Evolutionary conservation across 176 grass and related monocot genomes (phyloP).

Genomic region (Raddia guianensis): DNA sequence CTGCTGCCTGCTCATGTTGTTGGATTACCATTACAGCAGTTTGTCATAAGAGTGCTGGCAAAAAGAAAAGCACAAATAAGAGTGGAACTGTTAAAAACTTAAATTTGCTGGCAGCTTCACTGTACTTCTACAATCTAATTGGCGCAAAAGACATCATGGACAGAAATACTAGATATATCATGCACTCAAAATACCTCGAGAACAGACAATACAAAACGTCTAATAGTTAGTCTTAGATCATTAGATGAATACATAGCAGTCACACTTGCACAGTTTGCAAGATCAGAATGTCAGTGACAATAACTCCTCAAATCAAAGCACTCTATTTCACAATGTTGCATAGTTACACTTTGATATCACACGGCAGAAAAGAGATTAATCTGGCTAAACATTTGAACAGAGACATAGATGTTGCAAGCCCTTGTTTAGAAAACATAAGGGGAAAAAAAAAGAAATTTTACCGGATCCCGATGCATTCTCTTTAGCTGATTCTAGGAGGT

Average conservation of each 20-base stretch:
- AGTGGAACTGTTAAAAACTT: neutral
- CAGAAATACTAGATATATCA: too few species aligned
- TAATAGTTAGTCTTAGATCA: neutral
- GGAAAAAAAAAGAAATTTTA: too few species aligned
- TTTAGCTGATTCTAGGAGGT: too few species aligned
- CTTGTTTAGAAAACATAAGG: neutral
- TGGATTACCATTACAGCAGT: neutral
- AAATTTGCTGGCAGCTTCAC: neutral
- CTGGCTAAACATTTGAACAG: neutral
- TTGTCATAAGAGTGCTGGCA: neutral
- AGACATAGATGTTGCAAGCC: neutral
- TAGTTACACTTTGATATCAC: neutral
- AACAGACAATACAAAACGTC: neutral
- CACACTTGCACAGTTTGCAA: neutral
- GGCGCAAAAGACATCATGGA: neutral
- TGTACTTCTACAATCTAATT: neutral
- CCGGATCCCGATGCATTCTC: too few species aligned
- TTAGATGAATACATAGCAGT: neutral
- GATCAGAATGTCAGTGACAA: neutral
- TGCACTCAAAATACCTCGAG: neutral
- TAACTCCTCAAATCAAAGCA: constrained; percentile 6
- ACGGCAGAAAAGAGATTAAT: neutral
- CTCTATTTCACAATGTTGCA: neutral
- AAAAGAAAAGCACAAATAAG: neutral
- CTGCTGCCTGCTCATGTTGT: neutral